Conservation (phyloP, 306 rosid species). For the Senna siamea region DNA sequence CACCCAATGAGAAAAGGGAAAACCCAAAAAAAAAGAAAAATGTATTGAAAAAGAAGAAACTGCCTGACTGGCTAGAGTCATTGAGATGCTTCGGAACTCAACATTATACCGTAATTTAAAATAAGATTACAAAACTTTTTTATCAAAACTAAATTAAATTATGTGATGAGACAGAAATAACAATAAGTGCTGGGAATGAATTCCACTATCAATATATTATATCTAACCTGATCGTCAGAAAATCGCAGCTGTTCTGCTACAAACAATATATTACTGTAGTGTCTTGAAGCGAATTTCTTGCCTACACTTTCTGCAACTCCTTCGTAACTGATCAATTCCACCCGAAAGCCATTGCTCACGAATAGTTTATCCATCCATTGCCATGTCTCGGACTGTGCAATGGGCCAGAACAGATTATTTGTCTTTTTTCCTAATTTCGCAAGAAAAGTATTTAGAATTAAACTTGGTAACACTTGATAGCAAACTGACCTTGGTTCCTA, state of each 20-base stretch:
- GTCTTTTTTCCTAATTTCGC: neutral
- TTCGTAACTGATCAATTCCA: slow-evolving; percentile 54
- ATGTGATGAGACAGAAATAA: no score
- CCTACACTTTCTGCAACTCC: slow-evolving; percentile 56
- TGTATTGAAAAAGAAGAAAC: neutral
- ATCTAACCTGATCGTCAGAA: slow-evolving; percentile 73
- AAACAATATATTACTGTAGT: slow-evolving; percentile 55
- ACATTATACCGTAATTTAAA: no score
- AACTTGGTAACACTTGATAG: slow-evolving; percentile 15
- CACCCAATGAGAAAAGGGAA: neutral
- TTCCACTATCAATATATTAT: neutral
- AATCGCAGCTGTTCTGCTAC: slow-evolving; percentile 69
- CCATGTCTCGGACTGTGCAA: slow-evolving; percentile 49
- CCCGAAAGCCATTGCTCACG: slow-evolving; percentile 77
- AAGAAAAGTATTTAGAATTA: slow-evolving; percentile 3
- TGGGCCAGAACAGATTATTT: slow-evolving; percentile 28
- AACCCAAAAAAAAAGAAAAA: no score
- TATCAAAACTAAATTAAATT: no score
- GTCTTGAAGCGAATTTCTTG: slow-evolving; percentile 48
- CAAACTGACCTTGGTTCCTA: slow-evolving; percentile 55
- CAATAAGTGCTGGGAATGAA: no score
- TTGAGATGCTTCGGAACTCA: neutral
- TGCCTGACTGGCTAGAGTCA: neutral
- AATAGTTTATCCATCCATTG: slow-evolving; percentile 70
- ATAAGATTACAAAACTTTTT: no score